Base-by-base conservation (phyloP, 352 stramenopile genomes). In the Phytopythium vexans region DNA sequence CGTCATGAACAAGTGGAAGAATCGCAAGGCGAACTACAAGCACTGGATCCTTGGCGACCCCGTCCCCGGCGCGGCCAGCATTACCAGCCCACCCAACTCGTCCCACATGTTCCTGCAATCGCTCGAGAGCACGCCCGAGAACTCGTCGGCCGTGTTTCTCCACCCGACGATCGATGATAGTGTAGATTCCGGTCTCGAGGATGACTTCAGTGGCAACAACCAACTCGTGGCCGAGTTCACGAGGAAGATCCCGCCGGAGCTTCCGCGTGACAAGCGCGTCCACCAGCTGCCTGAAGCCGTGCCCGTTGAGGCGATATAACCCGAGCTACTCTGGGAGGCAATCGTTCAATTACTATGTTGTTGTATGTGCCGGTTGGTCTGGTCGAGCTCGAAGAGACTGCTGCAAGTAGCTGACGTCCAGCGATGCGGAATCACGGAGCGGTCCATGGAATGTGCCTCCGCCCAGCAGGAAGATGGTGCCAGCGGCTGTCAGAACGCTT, bases 1-100 rank as follows among this genome's bases (percentile, higher is more conserved):
- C 15, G 82, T 92, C 15, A 80, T 92, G 75, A 86, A 64, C 52
- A 92, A 92, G 71, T 92, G 82, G 82, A 92, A 89, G 62, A 83
- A 81, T 50, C 78, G 82, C 34, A 89, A 89, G 67, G 81, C 81
- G 14, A 89, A 71, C 39, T 92, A 92, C 61, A 72, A 72, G 21
- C 72, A 92, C 64, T 68, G 72, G 15, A 82, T 86, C 16, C 70
- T 92, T 3, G 81, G 81, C 14, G 81, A 92, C 38, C 78, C 81
- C 3, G 71, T 92, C 45, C 74, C 74, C 8, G 64, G 62, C 5
- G 61, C 60, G 6, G n/a, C 54, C 16, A 9, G 44, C 34, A 8
- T 65, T 51, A 0, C 41, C 9, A 55, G 49, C 14, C 48, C 48
- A 11, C 59, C 60, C 5, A 62, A 62, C 14, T 73, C 70, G 9